Conservation (phyloP, 495 filamentous ascomycete genomes). For the Annulohypoxylon stygium region DNA sequence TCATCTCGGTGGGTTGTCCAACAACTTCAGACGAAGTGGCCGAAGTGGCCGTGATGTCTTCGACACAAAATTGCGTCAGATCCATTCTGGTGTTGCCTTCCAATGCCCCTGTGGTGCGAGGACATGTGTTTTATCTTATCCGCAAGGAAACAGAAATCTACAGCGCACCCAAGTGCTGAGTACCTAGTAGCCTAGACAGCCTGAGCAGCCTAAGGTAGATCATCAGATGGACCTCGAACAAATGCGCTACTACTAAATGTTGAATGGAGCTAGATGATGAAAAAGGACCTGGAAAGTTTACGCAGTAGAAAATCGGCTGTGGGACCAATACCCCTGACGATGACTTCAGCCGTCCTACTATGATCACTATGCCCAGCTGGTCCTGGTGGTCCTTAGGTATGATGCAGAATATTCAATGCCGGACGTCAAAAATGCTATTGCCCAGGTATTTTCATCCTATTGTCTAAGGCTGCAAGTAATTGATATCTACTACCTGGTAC, state of each 20-base stretch:
- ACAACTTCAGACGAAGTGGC: neutral
- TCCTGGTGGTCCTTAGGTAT: neutral
- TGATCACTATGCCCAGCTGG: neutral
- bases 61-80: conserved; percentile 7
- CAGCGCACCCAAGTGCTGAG: neutral
- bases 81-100: conserved; percentile 3
- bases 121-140: conserved; percentile 20
- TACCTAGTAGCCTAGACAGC: neutral
- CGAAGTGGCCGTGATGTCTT: neutral
- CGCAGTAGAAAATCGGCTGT: conserved; percentile 15
- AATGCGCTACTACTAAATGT: conserved; percentile 23
- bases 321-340: conserved; percentile 39
- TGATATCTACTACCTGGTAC: neutral
- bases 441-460: neutral
- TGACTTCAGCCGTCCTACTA: conserved; percentile 36
- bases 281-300: conserved; percentile 7
- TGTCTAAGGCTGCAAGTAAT: neutral
- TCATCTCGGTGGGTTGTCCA: conserved; percentile 1
- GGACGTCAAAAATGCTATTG: neutral
- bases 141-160: conserved; percentile 16
- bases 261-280: conserved; percentile 30
- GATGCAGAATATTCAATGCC: conserved; percentile 9
- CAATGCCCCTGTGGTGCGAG: conserved; percentile 13
- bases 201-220: conserved; percentile 11
- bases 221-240: conserved; percentile 27